Evolutionary conservation across 176 grass and related monocot genomes (phyloP).

Genomic region (Miscanthus lutarioriparius): DNA sequence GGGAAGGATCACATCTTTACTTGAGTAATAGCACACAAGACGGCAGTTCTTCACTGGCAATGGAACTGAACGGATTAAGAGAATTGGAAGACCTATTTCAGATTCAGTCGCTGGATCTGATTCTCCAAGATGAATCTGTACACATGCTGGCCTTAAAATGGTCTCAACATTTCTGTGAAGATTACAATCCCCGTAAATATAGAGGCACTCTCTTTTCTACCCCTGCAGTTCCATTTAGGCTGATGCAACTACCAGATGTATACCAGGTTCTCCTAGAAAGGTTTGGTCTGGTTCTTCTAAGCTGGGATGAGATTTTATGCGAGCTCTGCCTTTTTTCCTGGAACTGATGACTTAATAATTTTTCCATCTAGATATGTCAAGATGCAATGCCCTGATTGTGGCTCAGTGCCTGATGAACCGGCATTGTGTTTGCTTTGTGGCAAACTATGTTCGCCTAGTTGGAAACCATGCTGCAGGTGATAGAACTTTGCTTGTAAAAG

Average conservation of each 20-base stretch:
- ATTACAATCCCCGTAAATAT: conserved; percentile 56
- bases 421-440: conserved; percentile 93
- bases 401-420: conserved; percentile 81
- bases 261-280: conserved; percentile 87
- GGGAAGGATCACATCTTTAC: conserved; percentile 77
- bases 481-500: conserved; percentile 14
- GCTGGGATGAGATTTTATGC: not conserved
- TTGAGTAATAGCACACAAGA: conserved; percentile 48
- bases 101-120: conserved; percentile 65
- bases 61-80: conserved; percentile 66
- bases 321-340: not conserved
- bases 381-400: conserved; percentile 76
- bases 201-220: conserved; percentile 59
- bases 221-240: conserved; percentile 79
- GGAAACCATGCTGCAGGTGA: conserved; percentile 96
- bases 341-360: conserved; percentile 4
- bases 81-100: conserved; percentile 86
- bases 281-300: conserved; percentile 32
- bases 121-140: conserved; percentile 75
- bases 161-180: conserved; percentile 86
- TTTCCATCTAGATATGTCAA: conserved; percentile 71
- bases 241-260: conserved; percentile 83
- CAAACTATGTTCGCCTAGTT: conserved; percentile 79
- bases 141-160: conserved; percentile 71
- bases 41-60: conserved; percentile 33